Base-by-base conservation (phyloP, 169 alveolate genomes). In the Cytauxzoon felis region DNA sequence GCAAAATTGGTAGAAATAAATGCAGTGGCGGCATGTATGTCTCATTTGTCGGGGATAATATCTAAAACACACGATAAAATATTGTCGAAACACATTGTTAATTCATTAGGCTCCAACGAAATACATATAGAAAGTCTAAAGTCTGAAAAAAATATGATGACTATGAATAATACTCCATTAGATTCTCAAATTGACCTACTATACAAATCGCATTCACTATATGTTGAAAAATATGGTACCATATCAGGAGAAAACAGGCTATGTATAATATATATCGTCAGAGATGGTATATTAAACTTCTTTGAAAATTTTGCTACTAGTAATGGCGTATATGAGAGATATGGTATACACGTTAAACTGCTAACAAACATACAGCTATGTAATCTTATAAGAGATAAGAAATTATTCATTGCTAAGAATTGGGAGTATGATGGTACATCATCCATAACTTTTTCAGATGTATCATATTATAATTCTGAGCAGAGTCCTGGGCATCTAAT, bases 221-320 rank as follows among this genome's bases (percentile, higher is more conserved):
- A 73, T 36, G 27, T 63, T 2, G 40, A 73, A n/a, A 48, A 40
- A 23, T 33, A 73, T 40, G 34, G 57, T 18, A 56, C 61, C 32
- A 18, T 40, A 30, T 49, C 41, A 19, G 72, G 69, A 32, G 34
- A 48, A 42, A n/a, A 18, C 29, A 34, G 63, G 5, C 68, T 68
- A 18, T 73, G 79, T 47, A 58, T 61, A 1, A 23, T 73, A 54
- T 49, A 23, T 40, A 59, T 73, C n/a, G 58, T 56, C 1, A 61
- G 60, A 4, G 70, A 71, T 11, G 68, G 49, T 34, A 42, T 73
- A 5, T 36, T 30, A 27, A 73, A 73, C 38, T 73, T 42, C 43
- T 73, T 59, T 33, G 84, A 73, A 23, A 68, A 59, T n/a, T 56
- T 56, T 43, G 67, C 65, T 19, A 66, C 65, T 43, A 52, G 80